Conservation (phyloP, 176 grass and related monocot genomes). For the Oropetium thomaeum region DNA sequence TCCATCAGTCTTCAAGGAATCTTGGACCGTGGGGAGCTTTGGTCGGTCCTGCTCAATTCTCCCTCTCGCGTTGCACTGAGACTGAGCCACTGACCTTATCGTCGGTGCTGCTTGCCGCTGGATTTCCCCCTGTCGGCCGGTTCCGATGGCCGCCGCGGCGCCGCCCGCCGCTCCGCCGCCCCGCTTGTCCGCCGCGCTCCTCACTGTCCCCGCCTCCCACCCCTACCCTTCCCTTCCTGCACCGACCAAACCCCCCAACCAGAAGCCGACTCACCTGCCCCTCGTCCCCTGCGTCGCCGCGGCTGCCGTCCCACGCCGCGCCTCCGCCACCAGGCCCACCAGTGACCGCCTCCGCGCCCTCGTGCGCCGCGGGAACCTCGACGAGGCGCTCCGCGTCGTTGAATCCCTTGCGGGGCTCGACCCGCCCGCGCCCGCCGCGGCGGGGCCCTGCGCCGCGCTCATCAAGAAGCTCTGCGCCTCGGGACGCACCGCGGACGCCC, state of each 20-base stretch:
- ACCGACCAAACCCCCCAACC: background rate
- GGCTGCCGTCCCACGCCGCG: background rate
- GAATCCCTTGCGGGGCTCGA: constrained; percentile 10
- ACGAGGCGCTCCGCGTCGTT: constrained; percentile 33
- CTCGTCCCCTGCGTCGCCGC: constrained; percentile 24
- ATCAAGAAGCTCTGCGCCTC: constrained; percentile 49
- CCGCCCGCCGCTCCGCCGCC: constrained; percentile 17
- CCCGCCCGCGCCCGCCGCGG: constrained; percentile 10
- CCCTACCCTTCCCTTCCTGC: constrained; percentile 32
- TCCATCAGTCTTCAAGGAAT: background rate
- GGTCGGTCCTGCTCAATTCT: background rate
- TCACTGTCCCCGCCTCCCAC: constrained; percentile 28
- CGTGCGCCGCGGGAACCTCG: constrained; percentile 20
- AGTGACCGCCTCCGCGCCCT: constrained; percentile 34
- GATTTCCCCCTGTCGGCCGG: background rate
- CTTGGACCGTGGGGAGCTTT: too few species aligned
- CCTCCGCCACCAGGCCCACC: background rate
- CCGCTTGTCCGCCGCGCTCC: constrained; percentile 28
- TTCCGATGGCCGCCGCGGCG: constrained; percentile 30
- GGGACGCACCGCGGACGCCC: constrained; percentile 41
- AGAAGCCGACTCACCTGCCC: background rate
- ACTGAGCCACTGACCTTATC: constrained; percentile 34
- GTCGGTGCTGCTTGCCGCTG: constrained; percentile 16
- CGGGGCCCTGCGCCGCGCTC: constrained; percentile 37
- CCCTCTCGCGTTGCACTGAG: background rate